A percentile compares a stretch with the other conserved stretches of the same genome.
Conservation (phyloP, 306 rosid species). For the Vachellia pachyceras region DNA sequence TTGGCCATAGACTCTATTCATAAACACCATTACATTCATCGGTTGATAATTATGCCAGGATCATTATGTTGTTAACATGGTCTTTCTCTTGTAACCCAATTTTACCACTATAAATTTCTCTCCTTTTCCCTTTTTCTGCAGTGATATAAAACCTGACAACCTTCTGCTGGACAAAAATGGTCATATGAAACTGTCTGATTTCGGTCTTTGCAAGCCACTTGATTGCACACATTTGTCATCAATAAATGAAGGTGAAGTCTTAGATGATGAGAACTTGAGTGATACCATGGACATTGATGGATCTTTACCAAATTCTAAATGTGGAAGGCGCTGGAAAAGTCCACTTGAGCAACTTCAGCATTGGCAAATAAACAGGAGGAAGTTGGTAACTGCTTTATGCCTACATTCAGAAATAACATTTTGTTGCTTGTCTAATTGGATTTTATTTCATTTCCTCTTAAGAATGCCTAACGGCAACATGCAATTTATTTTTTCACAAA, state of each 20-base stretch:
- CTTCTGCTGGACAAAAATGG: slow-evolving; percentile 83
- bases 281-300: slow-evolving; percentile 70
- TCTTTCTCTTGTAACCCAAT: slow-evolving; percentile 23
- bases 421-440: not conserved
- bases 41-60: slow-evolving; percentile 50
- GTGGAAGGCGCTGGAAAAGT: slow-evolving; percentile 93
- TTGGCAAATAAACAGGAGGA: slow-evolving; percentile 81
- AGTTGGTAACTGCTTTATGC: slow-evolving; percentile 44
- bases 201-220: slow-evolving; percentile 95
- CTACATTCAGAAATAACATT: slow-evolving; percentile 21
- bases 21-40: slow-evolving; percentile 82
- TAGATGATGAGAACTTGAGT: slow-evolving; percentile 75
- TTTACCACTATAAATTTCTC: slow-evolving; percentile 19
- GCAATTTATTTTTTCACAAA: not conserved
- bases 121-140: slow-evolving; percentile 15
- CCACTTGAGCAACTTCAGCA: slow-evolving; percentile 92
- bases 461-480: slow-evolving; percentile 8
- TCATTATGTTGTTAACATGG: not conserved
- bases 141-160: slow-evolving; percentile 97
- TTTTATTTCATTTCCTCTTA: slow-evolving; percentile 18
- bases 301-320: slow-evolving; percentile 46
- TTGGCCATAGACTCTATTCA: slow-evolving; percentile 92
- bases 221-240: slow-evolving; percentile 77
- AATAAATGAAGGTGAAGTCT: slow-evolving; percentile 72
- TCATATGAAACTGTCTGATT: slow-evolving; percentile 93